Evolutionary conservation across 352 stramenopile genomes (phyloP).

Genomic region (Pythium brachiatum): DNA sequence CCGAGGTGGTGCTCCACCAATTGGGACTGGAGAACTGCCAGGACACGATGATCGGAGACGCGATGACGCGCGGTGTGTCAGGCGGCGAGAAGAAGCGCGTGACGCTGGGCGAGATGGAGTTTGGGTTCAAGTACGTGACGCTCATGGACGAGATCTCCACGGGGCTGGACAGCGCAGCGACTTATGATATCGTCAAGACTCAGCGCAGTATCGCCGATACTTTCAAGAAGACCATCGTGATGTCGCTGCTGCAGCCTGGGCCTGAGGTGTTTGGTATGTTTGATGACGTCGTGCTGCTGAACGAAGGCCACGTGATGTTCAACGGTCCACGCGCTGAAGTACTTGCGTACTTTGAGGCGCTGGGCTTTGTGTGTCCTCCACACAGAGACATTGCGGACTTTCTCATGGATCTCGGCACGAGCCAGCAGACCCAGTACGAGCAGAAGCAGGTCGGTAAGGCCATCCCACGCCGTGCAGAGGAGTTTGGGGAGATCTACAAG

Average conservation of each 20-base stretch:
- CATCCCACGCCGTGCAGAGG: neutral
- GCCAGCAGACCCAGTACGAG: constrained; percentile 31
- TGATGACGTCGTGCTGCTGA: constrained; percentile 33
- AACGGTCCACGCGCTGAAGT: constrained; percentile 45
- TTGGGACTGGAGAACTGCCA: constrained; percentile 39
- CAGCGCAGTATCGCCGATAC: constrained; percentile 30
- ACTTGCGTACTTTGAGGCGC: constrained; percentile 63
- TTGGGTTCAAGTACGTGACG: constrained; percentile 59
- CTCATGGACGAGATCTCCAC: constrained; percentile 27
- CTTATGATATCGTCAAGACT: constrained; percentile 36
- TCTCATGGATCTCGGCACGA: constrained; percentile 31
- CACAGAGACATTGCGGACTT: constrained; percentile 32
- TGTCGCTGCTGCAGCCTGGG: constrained; percentile 80
- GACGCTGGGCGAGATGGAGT: constrained; percentile 77
- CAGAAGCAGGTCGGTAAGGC: neutral
- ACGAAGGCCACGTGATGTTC: constrained; percentile 25
- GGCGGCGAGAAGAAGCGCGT: constrained; percentile 88
- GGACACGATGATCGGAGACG: constrained; percentile 27
- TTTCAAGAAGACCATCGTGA: constrained; percentile 39
- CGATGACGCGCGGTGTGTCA: constrained; percentile 47
- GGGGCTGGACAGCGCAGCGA: constrained; percentile 27
- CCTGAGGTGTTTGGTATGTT: constrained; percentile 34
- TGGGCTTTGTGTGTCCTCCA: constrained; percentile 43
- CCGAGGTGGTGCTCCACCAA: constrained; percentile 37
- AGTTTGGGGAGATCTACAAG: constrained; percentile 20